Conservation (phyloP, 768 basidiomycete species). For the Leccinum obscurum region DNA sequence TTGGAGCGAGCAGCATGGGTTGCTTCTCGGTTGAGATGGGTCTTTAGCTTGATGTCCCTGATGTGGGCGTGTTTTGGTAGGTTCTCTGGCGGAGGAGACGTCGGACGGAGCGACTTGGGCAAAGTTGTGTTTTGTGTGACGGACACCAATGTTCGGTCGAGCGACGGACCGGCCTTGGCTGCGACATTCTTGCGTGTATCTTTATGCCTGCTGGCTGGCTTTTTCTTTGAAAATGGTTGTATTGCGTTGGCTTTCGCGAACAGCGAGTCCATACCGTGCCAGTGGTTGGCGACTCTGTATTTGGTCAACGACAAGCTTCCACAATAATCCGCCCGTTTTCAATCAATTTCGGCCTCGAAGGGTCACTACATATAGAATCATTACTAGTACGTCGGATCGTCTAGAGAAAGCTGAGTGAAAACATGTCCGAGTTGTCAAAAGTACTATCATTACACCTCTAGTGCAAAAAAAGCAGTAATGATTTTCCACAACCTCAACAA, state of each 20-base stretch:
- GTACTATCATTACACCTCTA: no score
- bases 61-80: constrained; percentile 59
- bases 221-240: constrained; percentile 46
- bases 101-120: constrained; percentile 67
- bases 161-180: constrained; percentile 23
- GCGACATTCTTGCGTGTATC: constrained; percentile 11
- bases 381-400: no score
- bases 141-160: constrained; percentile 58
- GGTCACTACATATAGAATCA: no score
- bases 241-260: constrained; percentile 69
- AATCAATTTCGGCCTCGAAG: no score
- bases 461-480: no score
- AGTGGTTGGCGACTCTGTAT: not conserved
- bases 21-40: constrained; percentile 62
- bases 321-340: no score
- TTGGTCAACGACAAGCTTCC: not conserved
- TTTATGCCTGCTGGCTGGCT: constrained; percentile 29
- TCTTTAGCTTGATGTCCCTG: constrained; percentile 73
- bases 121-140: constrained; percentile 57
- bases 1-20: constrained; percentile 62
- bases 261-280: constrained; percentile 56
- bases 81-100: constrained; percentile 46
- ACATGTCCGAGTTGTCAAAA: no score
- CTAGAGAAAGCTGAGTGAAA: no score
- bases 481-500: no score